These are phyloP conservation scores for Fomitopsis palustris DNA, from an alignment of 1,284 basidiomycete genomes.

Conservation along the genomic window DNA sequence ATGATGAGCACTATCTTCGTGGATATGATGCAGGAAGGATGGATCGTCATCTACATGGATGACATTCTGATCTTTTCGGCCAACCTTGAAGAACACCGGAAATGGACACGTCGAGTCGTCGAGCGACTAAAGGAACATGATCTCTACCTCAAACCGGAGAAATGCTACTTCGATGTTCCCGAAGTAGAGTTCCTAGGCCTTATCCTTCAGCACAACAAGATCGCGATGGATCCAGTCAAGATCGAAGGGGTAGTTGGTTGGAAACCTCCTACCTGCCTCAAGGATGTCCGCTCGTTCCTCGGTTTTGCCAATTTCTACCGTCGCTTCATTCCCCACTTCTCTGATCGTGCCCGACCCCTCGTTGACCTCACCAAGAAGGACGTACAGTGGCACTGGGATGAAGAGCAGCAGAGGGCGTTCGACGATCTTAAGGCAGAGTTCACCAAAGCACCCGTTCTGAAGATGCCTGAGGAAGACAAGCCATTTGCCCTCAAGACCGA, in stretches of 20 bases:
- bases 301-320: too few relatives aligned
- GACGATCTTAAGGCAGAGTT: conserved; percentile 24
- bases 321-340: conserved; percentile 24
- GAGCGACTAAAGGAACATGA: conserved; percentile 24
- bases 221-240: conserved; percentile 11
- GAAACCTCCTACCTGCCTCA: conserved; percentile 7
- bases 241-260: conserved; percentile 4
- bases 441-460: conserved; percentile 20
- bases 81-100: conserved; percentile 14
- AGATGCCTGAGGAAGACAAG: too few relatives aligned
- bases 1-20: conserved; percentile 23
- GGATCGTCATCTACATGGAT: too few relatives aligned
- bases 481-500: too few relatives aligned
- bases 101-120: conserved; percentile 27
- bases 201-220: conserved; percentile 8
- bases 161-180: conserved; percentile 34
- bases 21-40: conserved; percentile 14
- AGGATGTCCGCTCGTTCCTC: conserved; percentile 17
- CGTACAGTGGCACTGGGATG: conserved; percentile 21
- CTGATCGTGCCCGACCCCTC: background rate
- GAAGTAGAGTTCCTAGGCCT: conserved; percentile 36
- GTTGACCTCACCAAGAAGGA: conserved; percentile 23
- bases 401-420: conserved; percentile 24
- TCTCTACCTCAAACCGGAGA: conserved; percentile 31
- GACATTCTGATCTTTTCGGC: too few relatives aligned